These are phyloP conservation scores for Spizellomyces sp. DNA, from an alignment of 192 early-diverging fungal genomes.

Conservation along the genomic window DNA sequence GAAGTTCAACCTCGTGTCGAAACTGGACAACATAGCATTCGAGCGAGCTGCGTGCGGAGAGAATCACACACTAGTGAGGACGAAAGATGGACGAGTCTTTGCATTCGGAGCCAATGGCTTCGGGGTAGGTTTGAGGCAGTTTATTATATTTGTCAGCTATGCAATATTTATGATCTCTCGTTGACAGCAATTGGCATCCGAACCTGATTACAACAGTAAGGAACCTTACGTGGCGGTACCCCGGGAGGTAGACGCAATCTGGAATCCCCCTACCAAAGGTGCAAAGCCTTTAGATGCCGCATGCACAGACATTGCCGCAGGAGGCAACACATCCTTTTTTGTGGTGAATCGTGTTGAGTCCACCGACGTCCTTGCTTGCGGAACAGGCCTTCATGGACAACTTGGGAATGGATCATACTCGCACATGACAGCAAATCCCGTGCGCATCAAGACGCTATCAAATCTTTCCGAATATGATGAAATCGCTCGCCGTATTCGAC, in stretches of 20 bases:
- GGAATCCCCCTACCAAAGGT: not conserved
- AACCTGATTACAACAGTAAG: no score
- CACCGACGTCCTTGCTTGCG: conserved; percentile 36
- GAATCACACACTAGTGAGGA: conserved; percentile 32
- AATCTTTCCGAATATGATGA: conserved; percentile 38
- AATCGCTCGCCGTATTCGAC: conserved; percentile 4
- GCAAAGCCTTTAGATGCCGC: conserved; percentile 1
- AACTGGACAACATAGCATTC: not conserved
- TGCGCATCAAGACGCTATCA: conserved; percentile 29
- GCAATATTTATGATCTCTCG: no score
- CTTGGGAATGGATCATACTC: conserved; percentile 38
- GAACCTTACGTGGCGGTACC: conserved; percentile 4
- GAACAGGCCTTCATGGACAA: conserved; percentile 45
- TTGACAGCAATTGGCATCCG: no score
- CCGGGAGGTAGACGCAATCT: conserved; percentile 9
- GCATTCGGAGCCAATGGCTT: conserved; percentile 41
- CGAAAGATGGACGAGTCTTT: conserved; percentile 43
- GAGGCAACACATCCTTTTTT: conserved; percentile 42
- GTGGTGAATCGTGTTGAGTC: conserved; percentile 21
- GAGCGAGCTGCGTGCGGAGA: conserved; percentile 41
- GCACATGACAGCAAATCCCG: conserved; percentile 29
- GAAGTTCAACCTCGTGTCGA: conserved; percentile 2
- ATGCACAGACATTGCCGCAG: conserved; percentile 44
- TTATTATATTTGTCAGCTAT: no score
- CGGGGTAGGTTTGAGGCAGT: conserved; percentile 8